These are phyloP conservation scores for Tubosaeta sp. DNA, from an alignment of 768 basidiomycete species.

Conservation along the genomic window DNA sequence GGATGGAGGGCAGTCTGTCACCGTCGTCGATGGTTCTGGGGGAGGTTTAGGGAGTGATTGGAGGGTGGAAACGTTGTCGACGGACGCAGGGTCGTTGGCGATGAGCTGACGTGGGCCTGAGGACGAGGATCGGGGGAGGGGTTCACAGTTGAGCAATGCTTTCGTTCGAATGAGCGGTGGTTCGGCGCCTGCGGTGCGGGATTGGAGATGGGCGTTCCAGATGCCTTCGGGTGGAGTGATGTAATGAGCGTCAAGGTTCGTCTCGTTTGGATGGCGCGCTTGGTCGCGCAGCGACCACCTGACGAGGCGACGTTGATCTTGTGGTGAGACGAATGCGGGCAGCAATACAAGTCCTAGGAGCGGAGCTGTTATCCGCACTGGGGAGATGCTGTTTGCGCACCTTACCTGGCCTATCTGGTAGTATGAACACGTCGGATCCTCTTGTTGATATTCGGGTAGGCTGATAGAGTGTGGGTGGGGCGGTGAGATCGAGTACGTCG, in stretches of 20 bases:
- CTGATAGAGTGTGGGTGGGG: conserved; percentile 6
- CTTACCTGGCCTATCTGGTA: conserved; percentile 41
- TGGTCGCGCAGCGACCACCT: conserved; percentile 73
- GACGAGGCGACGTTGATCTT: conserved; percentile 65
- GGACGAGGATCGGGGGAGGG: conserved; percentile 7
- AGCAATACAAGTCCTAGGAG: conserved; percentile 76
- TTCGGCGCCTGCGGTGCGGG: conserved; percentile 30
- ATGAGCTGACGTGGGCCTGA: conserved; percentile 64
- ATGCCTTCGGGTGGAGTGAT: conserved; percentile 67
- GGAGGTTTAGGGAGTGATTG: conserved; percentile 55
- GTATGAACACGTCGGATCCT: conserved; percentile 1
- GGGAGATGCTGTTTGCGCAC: background rate
- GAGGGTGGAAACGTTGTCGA: conserved; percentile 50
- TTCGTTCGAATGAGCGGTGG: conserved; percentile 38
- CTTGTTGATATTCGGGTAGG: conserved; percentile 3
- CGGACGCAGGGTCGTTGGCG: conserved; percentile 65
- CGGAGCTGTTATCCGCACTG: background rate
- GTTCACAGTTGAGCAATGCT: conserved; percentile 18
- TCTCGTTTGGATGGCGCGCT: conserved; percentile 77
- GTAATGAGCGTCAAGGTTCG: conserved; percentile 89
- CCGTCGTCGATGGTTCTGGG: conserved; percentile 60
- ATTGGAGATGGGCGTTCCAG: conserved; percentile 59
- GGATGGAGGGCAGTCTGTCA: conserved; percentile 45
- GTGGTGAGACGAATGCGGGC: conserved; percentile 62
- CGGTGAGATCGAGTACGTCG: conserved; percentile 62